phyloP scores from a whole-genome alignment of 345 rosid species.

The Citrus glauca region DNA sequence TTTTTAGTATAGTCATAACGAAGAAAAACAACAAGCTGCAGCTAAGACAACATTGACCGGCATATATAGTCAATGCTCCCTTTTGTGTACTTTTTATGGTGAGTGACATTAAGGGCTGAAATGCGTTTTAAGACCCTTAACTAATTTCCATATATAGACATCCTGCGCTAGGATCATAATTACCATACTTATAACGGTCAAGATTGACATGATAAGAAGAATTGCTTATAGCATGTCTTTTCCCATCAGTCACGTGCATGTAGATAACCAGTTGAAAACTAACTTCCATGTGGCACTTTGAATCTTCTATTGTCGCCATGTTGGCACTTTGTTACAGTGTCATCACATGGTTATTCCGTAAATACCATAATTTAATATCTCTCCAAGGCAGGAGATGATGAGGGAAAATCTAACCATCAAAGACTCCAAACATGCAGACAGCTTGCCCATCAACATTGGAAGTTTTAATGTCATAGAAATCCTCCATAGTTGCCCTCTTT shows the following conservation, averaged over 20 bases:
- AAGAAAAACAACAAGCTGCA: not conserved
- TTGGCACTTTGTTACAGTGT: not conserved
- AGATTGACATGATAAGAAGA: not conserved
- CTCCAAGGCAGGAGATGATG: conserved; percentile 6
- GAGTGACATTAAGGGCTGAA: not conserved
- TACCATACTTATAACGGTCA: not conserved
- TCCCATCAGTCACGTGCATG: not conserved
- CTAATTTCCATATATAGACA: conserved; percentile 1
- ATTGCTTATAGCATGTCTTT: conserved; percentile 3
- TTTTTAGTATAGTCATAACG: not conserved
- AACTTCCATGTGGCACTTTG: not conserved
- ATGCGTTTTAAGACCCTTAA: not conserved
- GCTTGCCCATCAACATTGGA: conserved; percentile 66
- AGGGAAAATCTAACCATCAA: conserved; percentile 74
- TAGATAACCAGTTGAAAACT: conserved; percentile 7
- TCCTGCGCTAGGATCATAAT: not conserved
- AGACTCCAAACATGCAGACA: conserved; percentile 93
- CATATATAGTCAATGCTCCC: not conserved
- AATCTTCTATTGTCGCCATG: conserved; percentile 7
- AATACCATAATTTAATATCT: not conserved
- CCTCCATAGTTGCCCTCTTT: conserved; percentile 95
- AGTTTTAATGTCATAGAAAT: conserved; percentile 75
- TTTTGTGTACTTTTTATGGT: not conserved
- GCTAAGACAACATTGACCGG: not conserved
- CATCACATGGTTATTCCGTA: not conserved